Evolutionary conservation across 2,329 filamentous ascomycete species (phyloP), one percentile per base, ranked within the genome.

Genomic region (Cladosporium austrohemisphaericum): DNA sequence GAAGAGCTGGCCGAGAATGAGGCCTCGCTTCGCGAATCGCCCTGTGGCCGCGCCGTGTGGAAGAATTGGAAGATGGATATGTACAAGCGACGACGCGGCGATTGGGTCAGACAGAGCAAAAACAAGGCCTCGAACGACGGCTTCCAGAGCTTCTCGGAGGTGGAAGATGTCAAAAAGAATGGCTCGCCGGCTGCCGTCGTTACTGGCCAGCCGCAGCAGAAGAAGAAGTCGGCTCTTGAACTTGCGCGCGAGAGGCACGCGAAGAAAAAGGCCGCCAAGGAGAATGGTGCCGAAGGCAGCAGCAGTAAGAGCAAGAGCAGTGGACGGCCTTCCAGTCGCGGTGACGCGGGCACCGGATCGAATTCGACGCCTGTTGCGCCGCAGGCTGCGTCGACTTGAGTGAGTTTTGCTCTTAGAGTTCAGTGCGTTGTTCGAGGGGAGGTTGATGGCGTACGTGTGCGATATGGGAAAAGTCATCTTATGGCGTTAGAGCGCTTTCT

Each of bases 41-140:
- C 76, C 28, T 75, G 81, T 18, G 85, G 85, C 2, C 72, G 84
- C 26, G 81, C 80, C 3, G 83, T 88, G 9, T 87, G 84, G 83
- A 76, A 81, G 55, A 88, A 87, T 60, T 88, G 85, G 84, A 77
- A 75, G 28, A 84, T 88, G 78, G 85, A 88, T 65, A 67, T 85
- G 5, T 88, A 84, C 66, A 84, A 83, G 61, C 72, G 82, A 22
- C 71, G 76, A 45, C 71, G 80, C 32, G 72, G 70, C 5, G 82
- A 86, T 49, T 88, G 85, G 85, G 73, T 83, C 50, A 73, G 72
- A 50, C 76, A 80, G 56, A 78, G 78, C 9, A 83, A 82, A 46
- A 65, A 66, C 50, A 71, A 70, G 29, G 74, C 72, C n/a, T 72
- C 71, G 41, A 75, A 74, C 51, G 72, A 76, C 9, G 73, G 72